These are phyloP conservation scores for Acmispon strigosus DNA, from an alignment of 306 rosid species.

Conservation along the genomic window DNA sequence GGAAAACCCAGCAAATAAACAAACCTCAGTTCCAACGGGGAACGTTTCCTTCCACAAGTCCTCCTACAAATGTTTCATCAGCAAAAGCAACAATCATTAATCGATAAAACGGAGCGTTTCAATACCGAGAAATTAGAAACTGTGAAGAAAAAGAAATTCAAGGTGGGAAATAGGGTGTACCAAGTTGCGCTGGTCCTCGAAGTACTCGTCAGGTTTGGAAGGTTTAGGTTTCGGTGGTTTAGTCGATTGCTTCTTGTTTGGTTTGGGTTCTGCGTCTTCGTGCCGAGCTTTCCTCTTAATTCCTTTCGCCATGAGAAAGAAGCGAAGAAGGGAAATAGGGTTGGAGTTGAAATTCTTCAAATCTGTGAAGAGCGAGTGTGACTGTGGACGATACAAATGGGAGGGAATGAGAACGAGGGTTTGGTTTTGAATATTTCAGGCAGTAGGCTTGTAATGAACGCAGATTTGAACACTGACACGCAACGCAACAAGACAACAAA, in stretches of 20 bases:
- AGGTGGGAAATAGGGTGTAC: not conserved
- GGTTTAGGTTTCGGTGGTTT: constrained; percentile 30
- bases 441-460: no score
- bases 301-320: constrained; percentile 32
- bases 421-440: no score
- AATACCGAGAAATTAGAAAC: not conserved
- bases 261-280: constrained; percentile 18
- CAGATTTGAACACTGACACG: no score
- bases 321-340: no score
- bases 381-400: no score
- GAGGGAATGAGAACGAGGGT: no score
- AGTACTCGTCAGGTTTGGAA: constrained; percentile 33
- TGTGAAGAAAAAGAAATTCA: no score
- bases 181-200: constrained; percentile 40
- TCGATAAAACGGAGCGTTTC: not conserved
- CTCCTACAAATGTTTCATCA: constrained; percentile 21
- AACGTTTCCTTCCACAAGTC: constrained; percentile 36
- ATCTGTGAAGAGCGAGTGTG: not conserved
- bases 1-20: not conserved
- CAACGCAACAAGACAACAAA: no score
- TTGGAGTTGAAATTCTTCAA: no score
- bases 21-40: constrained; percentile 46
- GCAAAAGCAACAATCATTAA: not conserved
- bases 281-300: constrained; percentile 37
- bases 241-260: constrained; percentile 15